These are phyloP conservation scores for Rhizophagus prolifer DNA, from an alignment of 192 early-diverging fungal genomes.

Conservation along the genomic window DNA sequence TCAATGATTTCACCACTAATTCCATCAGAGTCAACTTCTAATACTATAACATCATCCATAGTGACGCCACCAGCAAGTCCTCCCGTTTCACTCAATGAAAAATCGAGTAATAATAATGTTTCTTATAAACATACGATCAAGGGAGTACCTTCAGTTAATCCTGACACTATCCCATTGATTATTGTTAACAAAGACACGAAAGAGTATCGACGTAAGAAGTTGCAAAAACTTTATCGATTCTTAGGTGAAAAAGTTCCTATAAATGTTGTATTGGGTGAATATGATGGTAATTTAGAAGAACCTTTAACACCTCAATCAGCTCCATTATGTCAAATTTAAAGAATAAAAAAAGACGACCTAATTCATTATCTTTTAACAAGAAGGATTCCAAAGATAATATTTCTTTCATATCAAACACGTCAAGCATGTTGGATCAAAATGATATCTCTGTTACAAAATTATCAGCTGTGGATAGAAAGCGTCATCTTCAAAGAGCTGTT, in stretches of 20 bases:
- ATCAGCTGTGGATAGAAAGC: slow-evolving; percentile 37
- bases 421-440: not conserved
- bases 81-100: not conserved
- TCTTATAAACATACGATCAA: not conserved
- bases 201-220: slow-evolving; percentile 33
- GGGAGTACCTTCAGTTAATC: not conserved
- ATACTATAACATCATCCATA: not conserved
- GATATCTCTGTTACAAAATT: slow-evolving; percentile 5
- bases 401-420: not conserved
- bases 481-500: slow-evolving; percentile 35
- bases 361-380: slow-evolving; percentile 9
- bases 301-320: not conserved
- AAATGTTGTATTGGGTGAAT: slow-evolving; percentile 21
- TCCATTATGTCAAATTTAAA: not conserved
- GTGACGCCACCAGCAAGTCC: slow-evolving; percentile 1
- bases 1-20: slow-evolving; percentile 15
- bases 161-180: not conserved
- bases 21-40: not conserved
- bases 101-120: not conserved
- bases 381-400: not conserved
- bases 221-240: slow-evolving; percentile 49
- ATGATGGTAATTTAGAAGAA: not conserved
- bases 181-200: slow-evolving; percentile 17
- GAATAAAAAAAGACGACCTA: not conserved
- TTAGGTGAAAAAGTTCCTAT: slow-evolving; percentile 43